A percentile compares a stretch with the other conserved stretches of the same genome.
These are phyloP conservation scores for Antrodiella citrinella DNA, from an alignment of 768 basidiomycete species.

Conservation along the genomic window DNA sequence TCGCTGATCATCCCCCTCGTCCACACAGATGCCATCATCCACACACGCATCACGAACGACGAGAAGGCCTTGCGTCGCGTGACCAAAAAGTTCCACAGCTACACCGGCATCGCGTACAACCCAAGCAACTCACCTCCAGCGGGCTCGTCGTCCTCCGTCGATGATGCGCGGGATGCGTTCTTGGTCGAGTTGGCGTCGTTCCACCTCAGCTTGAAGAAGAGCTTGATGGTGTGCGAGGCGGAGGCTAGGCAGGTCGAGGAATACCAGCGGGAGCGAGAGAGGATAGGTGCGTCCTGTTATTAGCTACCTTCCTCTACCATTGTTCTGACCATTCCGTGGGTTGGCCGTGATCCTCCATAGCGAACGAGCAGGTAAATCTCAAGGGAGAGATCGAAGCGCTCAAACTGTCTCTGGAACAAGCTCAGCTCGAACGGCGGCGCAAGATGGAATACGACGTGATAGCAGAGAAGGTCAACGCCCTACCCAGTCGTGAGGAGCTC, in stretches of 20 bases:
- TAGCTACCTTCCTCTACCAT: background rate
- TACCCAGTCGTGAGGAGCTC: constrained; percentile 71
- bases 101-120: constrained; percentile 49
- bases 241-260: constrained; percentile 81
- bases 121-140: constrained; percentile 26
- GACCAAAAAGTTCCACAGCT: constrained; percentile 75
- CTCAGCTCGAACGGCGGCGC: constrained; percentile 62
- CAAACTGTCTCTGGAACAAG: constrained; percentile 69
- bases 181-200: constrained; percentile 73
- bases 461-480: constrained; percentile 72
- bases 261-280: constrained; percentile 63
- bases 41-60: constrained; percentile 75
- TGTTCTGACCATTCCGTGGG: too few species aligned
- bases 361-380: constrained; percentile 61
- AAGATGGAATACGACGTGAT: constrained; percentile 86
- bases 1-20: constrained; percentile 1
- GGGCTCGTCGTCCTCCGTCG: constrained; percentile 28
- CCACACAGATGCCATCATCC: constrained; percentile 63
- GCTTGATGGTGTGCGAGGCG: constrained; percentile 76
- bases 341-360: too few species aligned
- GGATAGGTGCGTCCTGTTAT: constrained; percentile 51
- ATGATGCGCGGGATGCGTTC: constrained; percentile 75
- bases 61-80: constrained; percentile 72
- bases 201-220: constrained; percentile 68
- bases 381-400: constrained; percentile 69